phyloP scores from a whole-genome alignment of 768 basidiomycete species.

The Naganishia antarctica region DNA sequence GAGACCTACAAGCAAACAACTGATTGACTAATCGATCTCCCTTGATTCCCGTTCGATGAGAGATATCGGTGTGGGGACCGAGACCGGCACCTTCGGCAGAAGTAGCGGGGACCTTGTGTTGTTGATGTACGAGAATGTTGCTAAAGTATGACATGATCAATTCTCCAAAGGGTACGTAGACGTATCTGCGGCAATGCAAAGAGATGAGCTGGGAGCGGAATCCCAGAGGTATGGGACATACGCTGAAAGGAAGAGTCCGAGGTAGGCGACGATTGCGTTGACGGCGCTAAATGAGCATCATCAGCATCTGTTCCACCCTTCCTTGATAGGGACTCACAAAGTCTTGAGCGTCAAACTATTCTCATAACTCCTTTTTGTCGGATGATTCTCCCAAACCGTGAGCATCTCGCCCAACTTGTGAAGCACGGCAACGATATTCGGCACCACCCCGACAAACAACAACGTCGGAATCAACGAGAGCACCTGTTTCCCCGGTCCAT shows the following conservation, averaged over 20 bases:
- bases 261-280: slow-evolving; percentile 81
- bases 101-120: slow-evolving; percentile 30
- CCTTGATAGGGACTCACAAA: slow-evolving; percentile 52
- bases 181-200: slow-evolving; percentile 52
- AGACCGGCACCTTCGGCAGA: slow-evolving; percentile 46
- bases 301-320: not conserved
- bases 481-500: slow-evolving; percentile 70
- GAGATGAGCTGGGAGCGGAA: slow-evolving; percentile 15
- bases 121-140: slow-evolving; percentile 9
- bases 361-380: slow-evolving; percentile 68
- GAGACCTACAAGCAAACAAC: slow-evolving; percentile 68
- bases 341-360: slow-evolving; percentile 82
- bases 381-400: slow-evolving; percentile 88
- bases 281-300: slow-evolving; percentile 53
- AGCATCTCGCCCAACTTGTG: slow-evolving; percentile 63
- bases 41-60: slow-evolving; percentile 23
- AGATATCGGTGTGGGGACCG: slow-evolving; percentile 35
- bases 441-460: slow-evolving; percentile 73
- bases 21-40: slow-evolving; percentile 69
- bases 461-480: slow-evolving; percentile 78
- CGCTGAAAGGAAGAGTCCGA: slow-evolving; percentile 84
- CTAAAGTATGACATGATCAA: slow-evolving; percentile 63
- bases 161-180: slow-evolving; percentile 91
- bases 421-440: slow-evolving; percentile 69
- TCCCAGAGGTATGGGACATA: not conserved